phyloP scores from a whole-genome alignment of 192 early-diverging fungal species.

The Chytriomyces sp. region DNA sequence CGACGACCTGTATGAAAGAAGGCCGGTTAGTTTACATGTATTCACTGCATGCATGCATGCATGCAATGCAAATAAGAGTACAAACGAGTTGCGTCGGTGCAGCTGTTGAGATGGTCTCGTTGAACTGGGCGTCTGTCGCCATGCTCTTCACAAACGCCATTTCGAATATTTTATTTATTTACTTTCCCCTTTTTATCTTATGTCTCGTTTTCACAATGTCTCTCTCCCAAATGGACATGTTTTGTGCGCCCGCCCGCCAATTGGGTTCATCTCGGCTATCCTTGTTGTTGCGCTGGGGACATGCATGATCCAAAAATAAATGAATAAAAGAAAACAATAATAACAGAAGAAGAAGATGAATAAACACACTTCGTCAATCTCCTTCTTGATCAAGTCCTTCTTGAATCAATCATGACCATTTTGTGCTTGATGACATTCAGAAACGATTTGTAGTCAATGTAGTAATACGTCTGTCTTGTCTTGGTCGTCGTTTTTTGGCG shows the following conservation, averaged over 20 bases:
- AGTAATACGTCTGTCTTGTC: conserved; percentile 68
- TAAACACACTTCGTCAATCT: conserved; percentile 46
- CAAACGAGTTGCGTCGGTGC: background rate
- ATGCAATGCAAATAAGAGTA: background rate
- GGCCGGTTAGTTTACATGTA: background rate
- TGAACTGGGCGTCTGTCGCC: background rate
- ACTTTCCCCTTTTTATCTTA: too few relatives aligned
- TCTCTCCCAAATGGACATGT: too few relatives aligned
- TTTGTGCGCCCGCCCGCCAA: too few relatives aligned
- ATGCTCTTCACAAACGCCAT: background rate
- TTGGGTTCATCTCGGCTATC: too few relatives aligned
- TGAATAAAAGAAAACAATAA: too few relatives aligned
- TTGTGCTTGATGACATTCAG: conserved; percentile 92
- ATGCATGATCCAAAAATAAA: too few relatives aligned
- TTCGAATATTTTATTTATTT: background rate
- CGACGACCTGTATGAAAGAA: conserved; percentile 41
- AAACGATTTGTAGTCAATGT: conserved; percentile 92
- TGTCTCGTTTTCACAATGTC: too few relatives aligned
- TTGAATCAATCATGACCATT: conserved; percentile 87
- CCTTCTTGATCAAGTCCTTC: conserved; percentile 48
- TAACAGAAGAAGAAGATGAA: too few relatives aligned
- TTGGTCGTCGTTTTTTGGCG: too few relatives aligned
- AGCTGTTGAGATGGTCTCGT: background rate
- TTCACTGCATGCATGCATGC: background rate
- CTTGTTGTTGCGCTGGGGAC: too few relatives aligned